These are phyloP conservation scores for Mortierella sp. DNA, from an alignment of 371 early-diverging fungal species.

Conservation along the genomic window DNA sequence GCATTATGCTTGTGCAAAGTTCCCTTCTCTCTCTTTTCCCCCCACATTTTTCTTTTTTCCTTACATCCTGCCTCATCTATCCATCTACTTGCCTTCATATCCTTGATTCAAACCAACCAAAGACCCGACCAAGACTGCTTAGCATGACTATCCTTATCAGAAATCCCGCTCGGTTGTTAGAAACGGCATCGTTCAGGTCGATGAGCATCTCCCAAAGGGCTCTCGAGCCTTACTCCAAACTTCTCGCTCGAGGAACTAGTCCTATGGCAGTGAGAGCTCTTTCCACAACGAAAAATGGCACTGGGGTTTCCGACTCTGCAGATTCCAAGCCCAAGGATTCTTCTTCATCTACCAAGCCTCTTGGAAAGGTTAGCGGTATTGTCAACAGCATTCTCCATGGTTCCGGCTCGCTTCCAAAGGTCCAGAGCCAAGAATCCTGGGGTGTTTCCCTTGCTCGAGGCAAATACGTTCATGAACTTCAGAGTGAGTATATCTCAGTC, in stretches of 20 bases:
- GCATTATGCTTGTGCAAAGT: no score
- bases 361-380: constrained; percentile 55
- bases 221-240: neutral
- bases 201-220: neutral
- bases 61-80: neutral
- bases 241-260: neutral
- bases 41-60: constrained; percentile 7
- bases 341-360: constrained; percentile 25
- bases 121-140: neutral
- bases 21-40: neutral
- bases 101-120: neutral
- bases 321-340: neutral
- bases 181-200: constrained; percentile 1
- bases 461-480: constrained; percentile 90
- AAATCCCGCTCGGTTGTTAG: constrained; percentile 9
- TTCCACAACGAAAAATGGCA: constrained; percentile 3
- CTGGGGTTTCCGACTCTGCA: neutral
- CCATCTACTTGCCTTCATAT: neutral
- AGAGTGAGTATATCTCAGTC: constrained; percentile 63
- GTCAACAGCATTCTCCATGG: constrained; percentile 58
- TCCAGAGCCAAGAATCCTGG: constrained; percentile 57
- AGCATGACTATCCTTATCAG: constrained; percentile 23
- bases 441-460: constrained; percentile 78
- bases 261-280: constrained; percentile 10
- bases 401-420: constrained; percentile 47